Percentiles rank a stretch among this genome's conserved stretches.
Conservation (phyloP, 768 basidiomycete species). For the Kwoniella mangroviensis region DNA sequence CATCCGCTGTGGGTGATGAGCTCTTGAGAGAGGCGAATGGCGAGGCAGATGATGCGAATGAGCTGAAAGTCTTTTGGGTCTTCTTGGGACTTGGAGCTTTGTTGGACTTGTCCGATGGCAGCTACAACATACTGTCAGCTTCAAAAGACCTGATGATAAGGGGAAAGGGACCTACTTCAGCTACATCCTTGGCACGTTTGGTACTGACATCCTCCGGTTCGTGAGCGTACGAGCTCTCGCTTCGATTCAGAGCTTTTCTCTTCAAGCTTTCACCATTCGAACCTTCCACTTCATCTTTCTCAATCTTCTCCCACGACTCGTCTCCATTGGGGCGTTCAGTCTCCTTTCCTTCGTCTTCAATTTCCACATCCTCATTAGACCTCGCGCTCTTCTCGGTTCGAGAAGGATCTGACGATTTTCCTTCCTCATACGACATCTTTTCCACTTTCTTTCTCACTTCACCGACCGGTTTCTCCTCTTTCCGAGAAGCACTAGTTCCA, state of each 20-base stretch:
- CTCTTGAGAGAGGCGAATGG: constrained; percentile 35
- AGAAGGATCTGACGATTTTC: not conserved
- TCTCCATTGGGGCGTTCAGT: constrained; percentile 6
- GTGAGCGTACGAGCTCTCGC: constrained; percentile 36
- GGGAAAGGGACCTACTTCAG: constrained; percentile 26
- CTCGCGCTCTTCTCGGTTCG: no score
- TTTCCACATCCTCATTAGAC: not conserved
- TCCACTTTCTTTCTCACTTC: constrained; percentile 53
- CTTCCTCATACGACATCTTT: constrained; percentile 47
- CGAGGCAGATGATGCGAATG: constrained; percentile 45
- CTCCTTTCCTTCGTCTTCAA: not conserved
- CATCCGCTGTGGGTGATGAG: constrained; percentile 10
- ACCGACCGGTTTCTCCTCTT: constrained; percentile 42
- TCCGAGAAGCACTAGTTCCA: not conserved
- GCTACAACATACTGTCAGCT: constrained; percentile 1
- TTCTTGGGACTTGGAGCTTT: constrained; percentile 15
- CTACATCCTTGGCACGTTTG: constrained; percentile 43
- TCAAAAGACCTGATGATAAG: no score
- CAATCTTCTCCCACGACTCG: constrained; percentile 25
- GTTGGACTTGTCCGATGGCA: not conserved
- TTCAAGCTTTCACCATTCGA: constrained; percentile 35
- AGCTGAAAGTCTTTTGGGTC: constrained; percentile 34
- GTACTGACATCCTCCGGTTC: constrained; percentile 25
- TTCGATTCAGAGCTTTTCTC: constrained; percentile 48
- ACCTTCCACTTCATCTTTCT: constrained; percentile 20